Evolutionary conservation across 768 basidiomycete genomes (phyloP), one percentile per base, ranked within the genome.

Genomic region (Hygrophoropsis aurantiaca): DNA sequence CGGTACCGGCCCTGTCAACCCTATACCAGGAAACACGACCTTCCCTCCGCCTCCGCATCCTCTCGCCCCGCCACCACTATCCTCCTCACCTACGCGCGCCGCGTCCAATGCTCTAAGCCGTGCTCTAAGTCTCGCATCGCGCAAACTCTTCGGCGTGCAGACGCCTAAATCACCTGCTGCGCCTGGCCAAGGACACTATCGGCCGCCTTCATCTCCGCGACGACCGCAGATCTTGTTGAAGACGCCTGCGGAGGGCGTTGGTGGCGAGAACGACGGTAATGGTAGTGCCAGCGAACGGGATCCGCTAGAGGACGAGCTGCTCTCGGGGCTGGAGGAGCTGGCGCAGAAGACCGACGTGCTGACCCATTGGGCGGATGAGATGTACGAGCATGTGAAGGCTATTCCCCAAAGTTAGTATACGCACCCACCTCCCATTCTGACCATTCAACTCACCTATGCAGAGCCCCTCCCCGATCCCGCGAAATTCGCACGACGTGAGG

Each of bases 311-410:
- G 90, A 95, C 50, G 81, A 82, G 50, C 66, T 97, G n/a, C 69
- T 97, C n/a, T 80, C 74, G 2, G 65, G 70, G 16, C 71, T 98
- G 35, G 95, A 98, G 61, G 89, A 94, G 53, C 72, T 94, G 3
- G 95, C 94, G 26, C 91, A 97, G 75, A 99, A 98, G 77, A 95
- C 95, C 26, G 85, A 90, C 50, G 93, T 94, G 43, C 70, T 98
- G 49, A 88, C 89, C 47, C 86, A 89, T 51, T 95, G 94, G 82
- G 97, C 90, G 18, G 95, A 98, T 54, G 88, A 93, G 74, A 86
- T 97, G 80, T 89, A 90, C 57, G 89, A 90, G 57, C 84, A 82
- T 59, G 87, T 93, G 21, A 91, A 91, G 64, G 86, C 83, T 13
- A 74, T 89, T 27, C 88, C 90, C 18, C 84, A 90, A 66, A 90